Conservation (phyloP, 139 green algal genomes). For the Raphidocelis subcapitata region DNA sequence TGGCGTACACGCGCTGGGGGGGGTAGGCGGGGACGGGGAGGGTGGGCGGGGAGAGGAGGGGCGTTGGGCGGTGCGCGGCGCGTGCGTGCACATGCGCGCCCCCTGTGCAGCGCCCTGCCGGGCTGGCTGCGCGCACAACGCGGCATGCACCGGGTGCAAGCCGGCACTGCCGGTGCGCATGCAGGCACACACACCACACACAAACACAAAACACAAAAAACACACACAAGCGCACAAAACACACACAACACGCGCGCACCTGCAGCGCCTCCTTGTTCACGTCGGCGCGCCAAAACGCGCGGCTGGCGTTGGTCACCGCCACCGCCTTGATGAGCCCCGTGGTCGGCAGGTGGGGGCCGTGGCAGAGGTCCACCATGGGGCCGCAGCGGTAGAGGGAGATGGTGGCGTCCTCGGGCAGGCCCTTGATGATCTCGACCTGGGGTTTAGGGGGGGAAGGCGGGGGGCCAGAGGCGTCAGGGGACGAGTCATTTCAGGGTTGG, state of each 20-base stretch:
- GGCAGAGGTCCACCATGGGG: constrained; percentile 97
- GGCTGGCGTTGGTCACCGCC: constrained; percentile 68
- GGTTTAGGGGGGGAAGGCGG: too few relatives aligned
- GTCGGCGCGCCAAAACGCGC: constrained; percentile 91
- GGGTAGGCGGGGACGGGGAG: constrained; percentile 23
- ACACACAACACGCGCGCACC: constrained; percentile 17
- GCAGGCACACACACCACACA: constrained; percentile 18
- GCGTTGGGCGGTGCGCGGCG: too few relatives aligned
- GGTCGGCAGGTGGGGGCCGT: constrained; percentile 92
- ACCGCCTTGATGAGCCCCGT: constrained; percentile 78
- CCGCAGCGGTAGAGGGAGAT: constrained; percentile 92
- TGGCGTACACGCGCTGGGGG: constrained; percentile 93
- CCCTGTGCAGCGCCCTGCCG: fast-evolving
- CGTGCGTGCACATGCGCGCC: too few relatives aligned
- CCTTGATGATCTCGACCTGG: constrained; percentile 92
- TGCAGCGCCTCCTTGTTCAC: constrained; percentile 70
- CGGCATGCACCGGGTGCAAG: background rate
- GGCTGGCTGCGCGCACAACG: background rate
- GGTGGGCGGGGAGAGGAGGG: too few relatives aligned
- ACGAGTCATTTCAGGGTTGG: too few relatives aligned
- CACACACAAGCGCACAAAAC: background rate
- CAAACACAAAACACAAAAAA: too few relatives aligned
- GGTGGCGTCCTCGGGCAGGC: constrained; percentile 76
- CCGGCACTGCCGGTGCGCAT: background rate
- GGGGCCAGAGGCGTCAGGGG: too few relatives aligned